These are phyloP conservation scores for Balansia obtecta DNA, from an alignment of 2,329 filamentous ascomycete species.

Conservation along the genomic window DNA sequence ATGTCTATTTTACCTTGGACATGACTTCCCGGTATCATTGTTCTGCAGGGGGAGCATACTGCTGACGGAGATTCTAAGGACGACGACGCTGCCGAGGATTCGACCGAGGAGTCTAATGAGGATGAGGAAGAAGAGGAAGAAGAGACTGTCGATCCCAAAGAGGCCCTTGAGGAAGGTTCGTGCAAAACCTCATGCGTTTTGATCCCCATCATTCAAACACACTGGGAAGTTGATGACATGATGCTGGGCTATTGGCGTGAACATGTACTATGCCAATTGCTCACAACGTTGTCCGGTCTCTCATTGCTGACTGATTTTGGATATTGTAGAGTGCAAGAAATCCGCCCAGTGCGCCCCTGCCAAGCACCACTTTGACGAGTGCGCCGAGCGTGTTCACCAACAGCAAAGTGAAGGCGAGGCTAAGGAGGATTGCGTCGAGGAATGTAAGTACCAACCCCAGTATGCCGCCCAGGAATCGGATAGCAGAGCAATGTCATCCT, in stretches of 20 bases:
- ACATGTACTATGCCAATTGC: not conserved
- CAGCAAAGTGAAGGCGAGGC: slow-evolving; percentile 56
- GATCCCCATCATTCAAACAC: not conserved
- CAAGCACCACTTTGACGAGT: slow-evolving; percentile 99
- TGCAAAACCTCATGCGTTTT: slow-evolving; percentile 7
- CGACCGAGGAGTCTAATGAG: slow-evolving; percentile 22
- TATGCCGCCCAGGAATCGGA: not conserved
- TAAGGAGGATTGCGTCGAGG: slow-evolving; percentile 95
- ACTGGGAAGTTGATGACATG: not conserved
- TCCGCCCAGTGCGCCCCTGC: slow-evolving; percentile 71
- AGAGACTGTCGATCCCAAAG: slow-evolving; percentile 78
- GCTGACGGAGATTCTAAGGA: slow-evolving; percentile 43
- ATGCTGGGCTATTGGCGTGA: slow-evolving; percentile 1
- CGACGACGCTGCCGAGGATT: slow-evolving; percentile 13
- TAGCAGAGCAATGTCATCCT: not conserved
- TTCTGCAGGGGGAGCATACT: slow-evolving; percentile 24
- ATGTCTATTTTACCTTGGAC: not conserved
- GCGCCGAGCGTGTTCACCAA: slow-evolving; percentile 73
- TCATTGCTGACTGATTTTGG: slow-evolving; percentile 11
- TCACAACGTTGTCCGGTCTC: not conserved
- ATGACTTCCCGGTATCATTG: not conserved
- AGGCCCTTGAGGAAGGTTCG: slow-evolving; percentile 84
- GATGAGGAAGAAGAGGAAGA: slow-evolving; percentile 65
- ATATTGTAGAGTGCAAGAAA: slow-evolving; percentile 67
- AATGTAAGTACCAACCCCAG: slow-evolving; percentile 60